Evolutionary conservation across 2,329 filamentous ascomycete genomes (phyloP), one percentile per base, ranked within the genome.

Genomic region (Exserohilum rostratum): DNA sequence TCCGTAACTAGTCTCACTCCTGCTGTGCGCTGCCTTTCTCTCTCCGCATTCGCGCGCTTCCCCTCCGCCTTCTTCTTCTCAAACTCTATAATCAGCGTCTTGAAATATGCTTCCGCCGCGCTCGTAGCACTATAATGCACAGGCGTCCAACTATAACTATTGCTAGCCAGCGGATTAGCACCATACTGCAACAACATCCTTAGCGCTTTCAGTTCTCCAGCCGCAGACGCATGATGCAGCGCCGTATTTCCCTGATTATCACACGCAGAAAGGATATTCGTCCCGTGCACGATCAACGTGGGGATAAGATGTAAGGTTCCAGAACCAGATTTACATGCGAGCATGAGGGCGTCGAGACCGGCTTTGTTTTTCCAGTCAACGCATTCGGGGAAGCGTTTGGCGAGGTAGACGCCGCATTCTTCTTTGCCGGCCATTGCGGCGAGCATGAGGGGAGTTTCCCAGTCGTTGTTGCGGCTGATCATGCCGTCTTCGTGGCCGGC

Each of bases 171-270:
- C 0, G 90, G 85, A 63, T 92, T 88, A 0, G 91, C 90, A 10
- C 91, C 91, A 0, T 90, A 90, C 3, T 89, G 87, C 11, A 96
- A 81, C 48, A 96, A 79, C 31, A 91, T 89, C 38, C 91, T 82
- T 50, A 96, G 77, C 0, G 90, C 89, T 49, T 92, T 85, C 40
- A 96, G 75, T 64, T 93, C 89, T 1, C 91, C 91, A 66, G 90
- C 90, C 40, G 89, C 89, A 67, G 87, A 91, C 11, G 92, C 92
- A 77, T 95, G 92, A 76, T 96, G 91, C 38, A 96, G 79, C 0
- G 91, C 90, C 2, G 91, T 96, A 71, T 96, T 95, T n/a, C 91
- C 91, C 53, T 89, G 84, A 1, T 81, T 67, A 68, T 96, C 91
- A 76, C 72, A 33, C 62, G 73, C 37, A 52, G 59, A 51, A 51